Percentiles rank a stretch among this genome's conserved stretches.
Conservation (phyloP, 305 asterid genomes). For the Fraxinus velutina region DNA sequence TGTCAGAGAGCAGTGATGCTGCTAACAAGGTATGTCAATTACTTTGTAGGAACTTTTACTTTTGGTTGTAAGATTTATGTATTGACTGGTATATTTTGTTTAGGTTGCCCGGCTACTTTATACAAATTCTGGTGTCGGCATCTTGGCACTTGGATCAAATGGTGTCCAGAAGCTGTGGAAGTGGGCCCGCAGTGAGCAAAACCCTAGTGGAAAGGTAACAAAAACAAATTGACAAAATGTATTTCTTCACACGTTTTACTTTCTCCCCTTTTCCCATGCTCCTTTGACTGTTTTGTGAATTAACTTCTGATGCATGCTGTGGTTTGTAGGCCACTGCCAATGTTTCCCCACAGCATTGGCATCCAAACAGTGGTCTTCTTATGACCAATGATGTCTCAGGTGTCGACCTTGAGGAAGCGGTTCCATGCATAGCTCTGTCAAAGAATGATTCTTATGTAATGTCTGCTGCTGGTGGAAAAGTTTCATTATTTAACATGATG, state of each 20-base stretch:
- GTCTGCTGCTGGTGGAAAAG: constrained; percentile 88
- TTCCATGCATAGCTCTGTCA: constrained; percentile 82
- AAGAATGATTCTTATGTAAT: constrained; percentile 83
- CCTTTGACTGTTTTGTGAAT: constrained; percentile 7
- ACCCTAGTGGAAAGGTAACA: constrained; percentile 66
- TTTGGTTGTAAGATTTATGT: background rate
- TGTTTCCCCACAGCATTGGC: constrained; percentile 74
- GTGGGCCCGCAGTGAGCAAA: constrained; percentile 73
- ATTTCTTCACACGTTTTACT: background rate
- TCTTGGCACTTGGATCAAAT: constrained; percentile 70
- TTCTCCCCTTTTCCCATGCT: background rate
- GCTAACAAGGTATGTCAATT: constrained; percentile 56
- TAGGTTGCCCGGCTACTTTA: constrained; percentile 87
- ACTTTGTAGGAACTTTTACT: background rate
- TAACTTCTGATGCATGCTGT: constrained; percentile 28
- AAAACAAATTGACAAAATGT: background rate
- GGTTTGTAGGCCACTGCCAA: constrained; percentile 66
- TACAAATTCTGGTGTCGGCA: constrained; percentile 69
- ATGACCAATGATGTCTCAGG: constrained; percentile 69
- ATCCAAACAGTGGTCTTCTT: constrained; percentile 80
- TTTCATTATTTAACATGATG: constrained; percentile 82
- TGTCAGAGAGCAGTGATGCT: constrained; percentile 86
- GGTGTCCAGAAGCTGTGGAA: constrained; percentile 76
- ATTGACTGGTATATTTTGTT: background rate
- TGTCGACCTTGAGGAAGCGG: constrained; percentile 69